These are phyloP conservation scores for Nicotiana sylvestris DNA, from an alignment of 257 asterid genomes.

Conservation along the genomic window DNA sequence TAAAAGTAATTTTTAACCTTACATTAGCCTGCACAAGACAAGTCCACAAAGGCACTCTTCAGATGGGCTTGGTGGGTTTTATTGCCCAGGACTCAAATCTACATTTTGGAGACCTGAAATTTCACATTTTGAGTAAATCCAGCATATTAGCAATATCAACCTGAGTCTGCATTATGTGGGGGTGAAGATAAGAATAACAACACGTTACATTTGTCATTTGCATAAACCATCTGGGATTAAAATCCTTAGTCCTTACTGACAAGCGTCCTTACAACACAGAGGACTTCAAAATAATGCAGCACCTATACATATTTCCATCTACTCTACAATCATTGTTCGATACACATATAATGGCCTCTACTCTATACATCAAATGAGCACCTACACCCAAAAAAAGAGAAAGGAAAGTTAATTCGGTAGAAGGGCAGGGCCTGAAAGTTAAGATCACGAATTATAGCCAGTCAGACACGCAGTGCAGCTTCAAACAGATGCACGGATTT, in stretches of 20 bases:
- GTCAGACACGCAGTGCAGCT: background rate
- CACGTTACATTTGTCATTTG: background rate
- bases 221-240: background rate
- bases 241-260: background rate
- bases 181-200: background rate
- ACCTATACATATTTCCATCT: background rate
- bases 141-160: background rate
- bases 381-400: background rate
- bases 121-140: background rate
- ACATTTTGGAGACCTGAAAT: background rate
- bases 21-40: background rate
- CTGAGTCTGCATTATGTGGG: background rate
- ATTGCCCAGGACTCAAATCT: background rate
- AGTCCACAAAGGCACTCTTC: too few species aligned
- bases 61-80: too few species aligned
- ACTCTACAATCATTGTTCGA: slow-evolving; percentile 1
- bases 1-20: too few species aligned
- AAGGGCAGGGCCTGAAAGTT: background rate
- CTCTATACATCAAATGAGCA: background rate
- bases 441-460: background rate
- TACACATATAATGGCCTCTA: background rate
- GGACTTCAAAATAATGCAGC: background rate
- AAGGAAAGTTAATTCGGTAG: background rate
- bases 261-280: background rate
- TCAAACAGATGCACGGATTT: background rate